Conservation (phyloP, 2,329 filamentous ascomycete genomes). For the Cephalotrichum gorgonifer region DNA sequence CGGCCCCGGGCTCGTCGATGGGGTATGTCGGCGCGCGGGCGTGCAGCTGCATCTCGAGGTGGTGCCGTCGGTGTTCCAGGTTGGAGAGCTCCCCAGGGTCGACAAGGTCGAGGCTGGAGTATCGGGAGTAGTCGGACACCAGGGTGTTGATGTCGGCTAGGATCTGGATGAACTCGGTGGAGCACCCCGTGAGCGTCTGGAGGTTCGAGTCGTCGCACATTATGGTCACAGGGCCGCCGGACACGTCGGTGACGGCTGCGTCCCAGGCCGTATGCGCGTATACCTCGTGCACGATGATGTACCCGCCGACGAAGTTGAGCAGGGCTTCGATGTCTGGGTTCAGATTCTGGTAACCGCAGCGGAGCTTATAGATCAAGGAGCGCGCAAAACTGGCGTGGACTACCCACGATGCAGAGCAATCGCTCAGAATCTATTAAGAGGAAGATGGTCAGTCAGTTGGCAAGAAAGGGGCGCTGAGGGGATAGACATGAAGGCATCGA, state of each 20-base stretch:
- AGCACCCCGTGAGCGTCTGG: conserved; percentile 11
- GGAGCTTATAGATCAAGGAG: conserved; percentile 9
- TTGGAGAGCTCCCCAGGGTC: neutral
- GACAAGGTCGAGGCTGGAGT: neutral
- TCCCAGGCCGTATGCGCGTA: conserved; percentile 10
- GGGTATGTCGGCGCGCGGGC: neutral
- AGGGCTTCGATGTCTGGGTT: conserved; percentile 11
- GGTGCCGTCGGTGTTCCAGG: neutral
- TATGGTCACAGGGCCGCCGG: neutral
- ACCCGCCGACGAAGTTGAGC: conserved; percentile 15
- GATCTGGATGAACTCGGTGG: conserved; percentile 8
- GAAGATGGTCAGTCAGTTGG: neutral
- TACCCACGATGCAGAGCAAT: conserved; percentile 17
- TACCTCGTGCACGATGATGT: conserved; percentile 11
- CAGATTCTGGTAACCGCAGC: neutral
- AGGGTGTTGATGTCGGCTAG: conserved; percentile 9
- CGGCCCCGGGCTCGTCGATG: neutral
- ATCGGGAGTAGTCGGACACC: neutral
- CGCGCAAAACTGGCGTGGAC: conserved; percentile 15
- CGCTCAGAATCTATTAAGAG: conserved; percentile 12
- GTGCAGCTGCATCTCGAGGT: neutral
- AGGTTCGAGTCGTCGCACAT: conserved; percentile 8
- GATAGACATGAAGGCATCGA: too few relatives aligned
- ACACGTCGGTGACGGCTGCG: neutral
- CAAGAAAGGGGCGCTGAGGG: neutral